Evolutionary conservation across 371 early-diverging fungal species (phyloP), one percentile per base, ranked within the genome.

Genomic region (Blakeslea trispora): DNA sequence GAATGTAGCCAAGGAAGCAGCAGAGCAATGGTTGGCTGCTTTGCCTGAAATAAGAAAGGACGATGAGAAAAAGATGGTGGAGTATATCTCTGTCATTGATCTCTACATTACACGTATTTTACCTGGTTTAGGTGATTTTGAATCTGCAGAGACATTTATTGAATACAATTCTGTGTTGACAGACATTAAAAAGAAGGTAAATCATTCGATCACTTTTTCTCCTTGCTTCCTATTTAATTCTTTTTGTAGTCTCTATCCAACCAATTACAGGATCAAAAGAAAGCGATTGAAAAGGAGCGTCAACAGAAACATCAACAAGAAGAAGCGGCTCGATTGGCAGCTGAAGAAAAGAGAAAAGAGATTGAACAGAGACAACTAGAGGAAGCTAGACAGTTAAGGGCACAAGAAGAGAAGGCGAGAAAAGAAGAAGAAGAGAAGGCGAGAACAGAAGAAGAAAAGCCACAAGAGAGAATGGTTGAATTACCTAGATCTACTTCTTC

Each of bases 151-250:
- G 7, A 48, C 62, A 14, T 78, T 78, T 51, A 18, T 74, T 14
- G 59, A 78, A 31, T 78, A 72, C 32, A 78, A 78, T 39, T 37
- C 71, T 14, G 50, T 68, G 10, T 18, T 74, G 10, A 28, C 63
- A 4, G 71, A 72, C 14, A 48, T 63, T 11, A 62, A 64, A 50
- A 72, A 67, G 51, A 53, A 68, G 66, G 78, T 77, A 72, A 53
- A 45, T 18, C 7, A n/a, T n/a, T n/a, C n/a, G n/a, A n/a, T n/a
- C n/a, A n/a, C n/a, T n/a, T n/a, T n/a, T n/a, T n/a, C n/a, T n/a
- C n/a, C n/a, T n/a, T n/a, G n/a, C n/a, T n/a, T n/a, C n/a, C n/a
- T n/a, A n/a, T n/a, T n/a, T n/a, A n/a, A 66, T 58, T 9, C 19
- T 35, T 11, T 37, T 13, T 69, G 69, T 11, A 45, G 2, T 49